Conservation (phyloP, 1,284 basidiomycete genomes). For the Malassezia sp. region DNA sequence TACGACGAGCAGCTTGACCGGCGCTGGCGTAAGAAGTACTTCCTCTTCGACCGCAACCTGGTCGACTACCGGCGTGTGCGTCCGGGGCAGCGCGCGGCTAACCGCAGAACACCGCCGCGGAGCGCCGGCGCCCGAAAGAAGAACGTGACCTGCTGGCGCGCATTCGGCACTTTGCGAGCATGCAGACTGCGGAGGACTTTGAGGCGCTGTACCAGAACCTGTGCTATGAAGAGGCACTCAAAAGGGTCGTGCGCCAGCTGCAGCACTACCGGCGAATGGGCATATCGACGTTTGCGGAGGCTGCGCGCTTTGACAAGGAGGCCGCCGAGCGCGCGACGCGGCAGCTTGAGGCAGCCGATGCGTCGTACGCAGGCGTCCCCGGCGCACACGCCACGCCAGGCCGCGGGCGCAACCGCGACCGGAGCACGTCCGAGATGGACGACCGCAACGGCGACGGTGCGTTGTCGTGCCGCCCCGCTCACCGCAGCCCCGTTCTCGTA, state of each 20-base stretch:
- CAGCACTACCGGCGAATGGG: conserved; percentile 41
- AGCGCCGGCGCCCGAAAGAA: conserved; percentile 79
- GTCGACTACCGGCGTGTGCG: conserved; percentile 72
- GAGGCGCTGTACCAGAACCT: conserved; percentile 79
- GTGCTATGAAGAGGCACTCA: conserved; percentile 50
- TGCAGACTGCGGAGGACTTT: conserved; percentile 84
- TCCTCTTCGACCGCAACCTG: conserved; percentile 83
- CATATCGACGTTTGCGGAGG: conserved; percentile 38
- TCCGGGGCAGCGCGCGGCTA: too few species aligned
- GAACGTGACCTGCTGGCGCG: conserved; percentile 81
- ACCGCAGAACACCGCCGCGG: conserved; percentile 78
- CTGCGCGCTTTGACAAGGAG: conserved; percentile 36
- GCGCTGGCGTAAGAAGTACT: conserved; percentile 70
- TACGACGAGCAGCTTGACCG: conserved; percentile 86
- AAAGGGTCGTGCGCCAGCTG: conserved; percentile 33
- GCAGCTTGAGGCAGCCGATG: conserved; percentile 35
- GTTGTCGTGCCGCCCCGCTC: conserved; percentile 20
- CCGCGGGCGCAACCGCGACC: conserved; percentile 25
- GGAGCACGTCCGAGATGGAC: conserved; percentile 20
- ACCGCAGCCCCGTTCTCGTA: too few species aligned
- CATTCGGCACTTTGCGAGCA: conserved; percentile 77
- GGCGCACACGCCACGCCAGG: conserved; percentile 25
- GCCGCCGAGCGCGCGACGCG: conserved; percentile 34
- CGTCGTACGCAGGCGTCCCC: conserved; percentile 13
- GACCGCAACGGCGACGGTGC: conserved; percentile 17